Evolutionary conservation across 2,329 filamentous ascomycete genomes (phyloP), one percentile per base, ranked within the genome.

Genomic region (Aspergillus unguis): DNA sequence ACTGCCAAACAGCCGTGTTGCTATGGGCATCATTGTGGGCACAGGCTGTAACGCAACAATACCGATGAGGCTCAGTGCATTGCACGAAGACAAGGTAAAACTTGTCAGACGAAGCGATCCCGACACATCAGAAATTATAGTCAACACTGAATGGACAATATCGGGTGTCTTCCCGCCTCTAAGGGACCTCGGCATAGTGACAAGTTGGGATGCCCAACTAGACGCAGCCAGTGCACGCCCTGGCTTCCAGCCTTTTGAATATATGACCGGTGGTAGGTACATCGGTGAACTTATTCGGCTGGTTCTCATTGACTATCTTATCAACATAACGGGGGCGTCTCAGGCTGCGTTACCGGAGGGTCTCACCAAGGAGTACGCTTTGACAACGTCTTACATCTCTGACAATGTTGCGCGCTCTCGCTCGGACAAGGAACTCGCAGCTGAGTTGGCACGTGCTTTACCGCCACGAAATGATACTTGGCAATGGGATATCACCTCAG

Each of bases 61-160:
- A 37, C 85, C 87, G 0, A 80, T 94, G 67, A 82, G 79, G 59
- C 72, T 87, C 45, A 78, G 72, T 43, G 80, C 77, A 52, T 75
- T 94, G 17, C 82, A 87, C 56, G 74, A 80, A 6, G 80, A 77
- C 51, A 92, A 92, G 66, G 61, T 83, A 74, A 46, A 71, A 62
- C 57, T 76, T 5, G 71, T 82, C 33, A 76, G 77, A 11, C 77
- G 72, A 10, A 72, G 71, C 56, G 68, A 72, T 52, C 68, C 76
- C 1, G 72, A 76, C 9, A 77, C 86, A 5, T 74, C 81, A n/a
- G 85, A 83, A 59, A 85, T 91, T 10, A 82, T 89, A 4, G 84
- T 92, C 57, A 92, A 92, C 65, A 92, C 89, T 0, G 89, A 94
- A 71, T 92, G 87, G 86, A 88, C 86, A 47, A 90, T 94, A 61